Evolutionary conservation across 148 eudicot genomes (phyloP).

Genomic region (Persicaria maculosa): DNA sequence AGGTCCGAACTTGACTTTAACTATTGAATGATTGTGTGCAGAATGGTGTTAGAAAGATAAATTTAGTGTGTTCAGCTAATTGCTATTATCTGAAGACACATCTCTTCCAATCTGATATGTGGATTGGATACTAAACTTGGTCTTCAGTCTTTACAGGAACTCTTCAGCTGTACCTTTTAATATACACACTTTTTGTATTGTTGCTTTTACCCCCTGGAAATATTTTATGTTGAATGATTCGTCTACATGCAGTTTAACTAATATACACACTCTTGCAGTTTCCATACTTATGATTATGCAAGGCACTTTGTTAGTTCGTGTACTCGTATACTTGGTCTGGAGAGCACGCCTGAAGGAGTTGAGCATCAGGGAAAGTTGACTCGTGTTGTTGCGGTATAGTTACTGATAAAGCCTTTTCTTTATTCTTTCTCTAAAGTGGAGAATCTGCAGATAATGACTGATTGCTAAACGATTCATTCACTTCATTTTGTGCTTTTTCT

Average conservation of each 20-base stretch:
- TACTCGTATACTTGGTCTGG: slow-evolving; percentile 68
- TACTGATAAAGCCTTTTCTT: neutral
- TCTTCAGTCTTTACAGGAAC: too few relatives aligned
- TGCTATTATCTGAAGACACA: too few relatives aligned
- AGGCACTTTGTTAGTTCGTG: slow-evolving; percentile 80
- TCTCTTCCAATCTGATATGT: too few relatives aligned
- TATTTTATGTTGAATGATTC: neutral
- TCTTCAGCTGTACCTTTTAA: too few relatives aligned
- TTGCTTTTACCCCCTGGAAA: neutral
- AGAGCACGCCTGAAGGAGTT: slow-evolving; percentile 79
- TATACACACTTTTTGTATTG: neutral
- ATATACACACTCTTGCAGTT: slow-evolving; percentile 29
- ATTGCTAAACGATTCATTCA: neutral
- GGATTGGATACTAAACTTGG: too few relatives aligned
- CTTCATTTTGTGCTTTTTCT: neutral
- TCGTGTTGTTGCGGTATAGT: slow-evolving; percentile 64
- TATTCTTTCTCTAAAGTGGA: neutral
- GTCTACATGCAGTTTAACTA: neutral
- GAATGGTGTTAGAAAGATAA: neutral
- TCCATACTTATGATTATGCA: slow-evolving; percentile 76
- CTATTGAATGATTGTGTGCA: neutral
- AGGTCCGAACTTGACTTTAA: neutral
- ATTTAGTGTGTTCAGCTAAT: neutral
- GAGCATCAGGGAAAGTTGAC: slow-evolving; percentile 69
- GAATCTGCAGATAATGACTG: neutral